Evolutionary conservation across 768 basidiomycete genomes (phyloP), one percentile per base, ranked within the genome.

Genomic region (Asterophora lycoperdoides): DNA sequence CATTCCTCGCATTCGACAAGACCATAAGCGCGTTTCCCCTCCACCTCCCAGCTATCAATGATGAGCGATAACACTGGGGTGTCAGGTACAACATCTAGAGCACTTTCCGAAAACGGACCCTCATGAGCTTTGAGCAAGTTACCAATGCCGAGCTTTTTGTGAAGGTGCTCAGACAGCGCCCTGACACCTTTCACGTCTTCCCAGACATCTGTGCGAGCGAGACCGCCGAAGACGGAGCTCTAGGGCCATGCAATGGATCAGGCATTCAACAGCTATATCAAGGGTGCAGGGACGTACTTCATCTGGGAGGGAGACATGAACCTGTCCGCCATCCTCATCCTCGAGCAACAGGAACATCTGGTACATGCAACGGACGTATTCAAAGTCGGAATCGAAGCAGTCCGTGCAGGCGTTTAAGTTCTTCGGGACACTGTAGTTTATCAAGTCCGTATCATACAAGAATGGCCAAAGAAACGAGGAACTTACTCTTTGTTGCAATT

Each of bases 381-480:
- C 73, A 34, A 75, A 68, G 30, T 79, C 73, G 56, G 73, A 70
- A 57, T 84, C 79, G 42, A 68, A 66, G 58, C 86, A 87, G 10
- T 61, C 59, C 5, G 71, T 59, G 55, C 85, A 87, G 18, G 68
- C 69, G 52, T 65, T 66, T 28, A 67, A 69, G 2, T 55, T 65
- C 18, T 59, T 56, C 0, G 74, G 71, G 18, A 83, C 65, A 29
- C 84, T 86, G 44, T 13, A 34, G 44, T 15, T 23, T 33, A 10
- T 17, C 51, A 15, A 11, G 13, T 29, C 29, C 34, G 26, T 18
- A 41, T 11, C 26, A 2, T 5, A 23, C n/a, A 3, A 34, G 30
- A 14, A 19, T 15, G 34, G 13, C 8, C 30, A 17, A 11, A 28
- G n/a, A 9, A 4, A 14, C 33, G 11, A 23, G 23, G 17, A 11